Percentiles rank a stretch among this genome's conserved stretches.
These are phyloP conservation scores for Solanum habrochaites DNA, from an alignment of 257 asterid species.

Conservation along the genomic window DNA sequence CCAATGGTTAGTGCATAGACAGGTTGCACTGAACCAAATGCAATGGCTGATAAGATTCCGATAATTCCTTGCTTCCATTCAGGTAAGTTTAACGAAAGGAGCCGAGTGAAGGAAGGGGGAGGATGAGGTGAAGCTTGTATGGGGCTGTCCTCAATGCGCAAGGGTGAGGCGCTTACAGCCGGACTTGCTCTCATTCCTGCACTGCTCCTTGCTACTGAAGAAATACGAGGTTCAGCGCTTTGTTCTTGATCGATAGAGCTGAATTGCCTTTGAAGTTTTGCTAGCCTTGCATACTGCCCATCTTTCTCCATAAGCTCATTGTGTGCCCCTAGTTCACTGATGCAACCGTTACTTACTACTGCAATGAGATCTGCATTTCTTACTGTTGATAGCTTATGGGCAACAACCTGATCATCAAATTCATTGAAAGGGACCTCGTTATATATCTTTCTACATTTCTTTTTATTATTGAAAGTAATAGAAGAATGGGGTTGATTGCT, in stretches of 20 bases:
- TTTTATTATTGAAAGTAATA: not conserved
- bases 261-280: slow-evolving; percentile 53
- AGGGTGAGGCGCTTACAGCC: slow-evolving; percentile 34
- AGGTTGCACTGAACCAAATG: slow-evolving; percentile 72
- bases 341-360: slow-evolving; percentile 40
- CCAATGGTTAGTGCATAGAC: slow-evolving; percentile 72
- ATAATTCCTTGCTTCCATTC: slow-evolving; percentile 69
- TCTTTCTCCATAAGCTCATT: slow-evolving; percentile 40
- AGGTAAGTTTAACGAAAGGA: slow-evolving; percentile 46
- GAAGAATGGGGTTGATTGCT: not conserved
- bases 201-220: slow-evolving; percentile 47
- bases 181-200: slow-evolving; percentile 56
- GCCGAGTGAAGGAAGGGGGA: slow-evolving; percentile 38
- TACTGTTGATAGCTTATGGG: slow-evolving; percentile 85
- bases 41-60: slow-evolving; percentile 52
- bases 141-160: not conserved
- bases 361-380: slow-evolving; percentile 65
- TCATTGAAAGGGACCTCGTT: not conserved
- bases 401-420: slow-evolving; percentile 50
- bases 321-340: slow-evolving; percentile 63
- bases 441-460: not conserved
- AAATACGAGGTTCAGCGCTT: slow-evolving; percentile 3
- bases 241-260: slow-evolving; percentile 52
- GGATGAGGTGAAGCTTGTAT: slow-evolving; percentile 16
- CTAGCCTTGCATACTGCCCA: slow-evolving; percentile 54